Evolutionary conservation across 306 rosid genomes (phyloP).

Genomic region (Aeschynomene evenia): DNA sequence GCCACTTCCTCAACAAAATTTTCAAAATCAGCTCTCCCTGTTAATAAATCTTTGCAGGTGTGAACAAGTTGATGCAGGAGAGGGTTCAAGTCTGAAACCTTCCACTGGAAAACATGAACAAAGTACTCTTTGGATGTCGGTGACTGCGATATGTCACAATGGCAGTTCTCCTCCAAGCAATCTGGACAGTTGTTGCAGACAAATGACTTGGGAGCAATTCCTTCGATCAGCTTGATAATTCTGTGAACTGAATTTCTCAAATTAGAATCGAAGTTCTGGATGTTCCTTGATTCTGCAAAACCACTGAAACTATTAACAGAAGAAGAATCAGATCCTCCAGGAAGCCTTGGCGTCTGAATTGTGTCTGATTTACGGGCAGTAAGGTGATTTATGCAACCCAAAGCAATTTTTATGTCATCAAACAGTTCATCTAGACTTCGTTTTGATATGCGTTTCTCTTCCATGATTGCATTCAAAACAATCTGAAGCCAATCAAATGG

Average conservation of each 20-base stretch:
- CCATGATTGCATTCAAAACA: constrained; percentile 61
- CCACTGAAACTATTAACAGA: constrained; percentile 23
- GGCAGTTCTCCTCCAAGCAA: constrained; percentile 40
- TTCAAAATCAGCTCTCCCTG: constrained; percentile 51
- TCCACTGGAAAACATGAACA: constrained; percentile 68
- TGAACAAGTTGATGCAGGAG: constrained; percentile 49
- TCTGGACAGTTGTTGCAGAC: constrained; percentile 30
- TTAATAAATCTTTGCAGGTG: constrained; percentile 51
- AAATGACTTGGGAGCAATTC: constrained; percentile 45
- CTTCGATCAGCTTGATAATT: constrained; percentile 60
- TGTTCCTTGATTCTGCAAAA: constrained; percentile 24
- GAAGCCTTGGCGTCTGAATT: constrained; percentile 25
- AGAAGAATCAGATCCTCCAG: constrained; percentile 31
- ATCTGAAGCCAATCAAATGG: constrained; percentile 82
- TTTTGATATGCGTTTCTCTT: constrained; percentile 54
- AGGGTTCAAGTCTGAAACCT: constrained; percentile 52
- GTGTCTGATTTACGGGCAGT: constrained; percentile 26
- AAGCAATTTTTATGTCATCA: constrained; percentile 68
- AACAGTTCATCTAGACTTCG: constrained; percentile 62
- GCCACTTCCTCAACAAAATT: constrained; percentile 51
- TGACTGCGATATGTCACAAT: constrained; percentile 36
- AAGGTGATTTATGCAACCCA: constrained; percentile 52
- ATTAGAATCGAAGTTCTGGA: constrained; percentile 17
- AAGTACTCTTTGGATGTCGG: constrained; percentile 46
- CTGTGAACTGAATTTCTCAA: constrained; percentile 40